A percentile compares a stretch with the other conserved stretches of the same genome.
These are phyloP conservation scores for Clarkia xantiana DNA, from an alignment of 345 rosid species.

Conservation along the genomic window DNA sequence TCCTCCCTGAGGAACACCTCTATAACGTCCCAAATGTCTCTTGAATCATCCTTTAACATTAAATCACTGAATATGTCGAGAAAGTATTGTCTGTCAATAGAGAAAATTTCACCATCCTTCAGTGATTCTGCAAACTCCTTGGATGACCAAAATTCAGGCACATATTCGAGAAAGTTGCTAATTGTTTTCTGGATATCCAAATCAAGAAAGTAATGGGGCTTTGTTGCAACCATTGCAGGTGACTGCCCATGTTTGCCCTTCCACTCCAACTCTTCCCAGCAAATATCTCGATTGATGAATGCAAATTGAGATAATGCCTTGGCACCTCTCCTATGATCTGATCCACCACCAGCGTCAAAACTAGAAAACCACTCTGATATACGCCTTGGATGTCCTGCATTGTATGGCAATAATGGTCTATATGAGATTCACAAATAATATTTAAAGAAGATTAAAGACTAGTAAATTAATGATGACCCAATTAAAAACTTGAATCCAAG, in stretches of 20 bases:
- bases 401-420: conserved; percentile 2
- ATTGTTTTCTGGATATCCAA: conserved; percentile 59
- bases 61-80: conserved; percentile 38
- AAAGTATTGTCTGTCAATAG: conserved; percentile 51
- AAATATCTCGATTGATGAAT: conserved; percentile 67
- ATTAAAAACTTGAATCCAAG: no score
- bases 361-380: conserved; percentile 59
- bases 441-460: no score
- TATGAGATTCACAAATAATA: neutral
- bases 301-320: conserved; percentile 82
- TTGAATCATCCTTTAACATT: conserved; percentile 52
- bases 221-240: conserved; percentile 86
- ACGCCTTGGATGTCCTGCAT: conserved; percentile 45
- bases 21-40: conserved; percentile 59
- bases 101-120: conserved; percentile 67
- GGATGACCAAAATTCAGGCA: conserved; percentile 91
- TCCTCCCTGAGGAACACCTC: conserved; percentile 54
- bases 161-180: conserved; percentile 60
- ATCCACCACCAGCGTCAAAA: conserved; percentile 44
- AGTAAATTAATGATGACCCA: no score
- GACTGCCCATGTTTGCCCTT: conserved; percentile 88
- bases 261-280: conserved; percentile 99
- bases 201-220: conserved; percentile 92
- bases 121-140: conserved; percentile 63
- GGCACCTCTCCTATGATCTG: conserved; percentile 66